These are phyloP conservation scores for Leucosporidium creatinivorum DNA, from an alignment of 768 basidiomycete species.

Conservation along the genomic window DNA sequence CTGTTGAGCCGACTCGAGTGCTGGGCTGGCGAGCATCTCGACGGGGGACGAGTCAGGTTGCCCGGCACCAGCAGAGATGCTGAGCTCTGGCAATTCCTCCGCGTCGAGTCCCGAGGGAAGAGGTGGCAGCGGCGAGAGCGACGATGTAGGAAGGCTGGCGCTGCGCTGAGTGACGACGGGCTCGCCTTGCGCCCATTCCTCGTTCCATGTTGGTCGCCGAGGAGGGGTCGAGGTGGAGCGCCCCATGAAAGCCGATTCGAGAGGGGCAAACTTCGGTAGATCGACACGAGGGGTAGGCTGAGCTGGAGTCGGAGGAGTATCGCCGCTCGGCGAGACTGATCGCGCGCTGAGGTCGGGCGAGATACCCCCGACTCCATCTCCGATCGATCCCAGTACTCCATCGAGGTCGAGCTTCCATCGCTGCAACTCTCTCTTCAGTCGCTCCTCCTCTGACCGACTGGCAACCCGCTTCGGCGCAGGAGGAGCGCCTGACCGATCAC, in stretches of 20 bases:
- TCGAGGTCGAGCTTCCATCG: slow-evolving; percentile 28
- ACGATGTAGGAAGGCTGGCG: too few species aligned
- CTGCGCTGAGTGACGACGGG: too few species aligned
- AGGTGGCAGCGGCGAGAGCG: too few species aligned
- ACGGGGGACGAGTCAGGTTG: too few species aligned
- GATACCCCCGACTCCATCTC: not conserved
- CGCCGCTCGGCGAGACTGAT: not conserved
- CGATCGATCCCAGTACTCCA: slow-evolving; percentile 15
- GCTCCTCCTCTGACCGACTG: slow-evolving; percentile 11
- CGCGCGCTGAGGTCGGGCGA: not conserved
- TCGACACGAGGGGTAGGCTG: not conserved
- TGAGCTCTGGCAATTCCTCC: too few species aligned
- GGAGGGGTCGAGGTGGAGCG: not conserved
- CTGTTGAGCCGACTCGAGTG: too few species aligned
- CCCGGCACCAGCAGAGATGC: too few species aligned
- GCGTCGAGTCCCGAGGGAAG: too few species aligned
- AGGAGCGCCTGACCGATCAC: not conserved
- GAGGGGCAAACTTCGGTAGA: not conserved
- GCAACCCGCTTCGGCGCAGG: not conserved
- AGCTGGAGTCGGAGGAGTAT: not conserved
- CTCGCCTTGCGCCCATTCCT: too few species aligned
- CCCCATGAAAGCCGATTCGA: not conserved
- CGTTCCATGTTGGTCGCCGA: not conserved
- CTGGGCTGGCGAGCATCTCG: too few species aligned
- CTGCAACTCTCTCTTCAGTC: slow-evolving; percentile 12